Conservation (phyloP, 768 basidiomycete species). For the Lactarius hatsudake region DNA sequence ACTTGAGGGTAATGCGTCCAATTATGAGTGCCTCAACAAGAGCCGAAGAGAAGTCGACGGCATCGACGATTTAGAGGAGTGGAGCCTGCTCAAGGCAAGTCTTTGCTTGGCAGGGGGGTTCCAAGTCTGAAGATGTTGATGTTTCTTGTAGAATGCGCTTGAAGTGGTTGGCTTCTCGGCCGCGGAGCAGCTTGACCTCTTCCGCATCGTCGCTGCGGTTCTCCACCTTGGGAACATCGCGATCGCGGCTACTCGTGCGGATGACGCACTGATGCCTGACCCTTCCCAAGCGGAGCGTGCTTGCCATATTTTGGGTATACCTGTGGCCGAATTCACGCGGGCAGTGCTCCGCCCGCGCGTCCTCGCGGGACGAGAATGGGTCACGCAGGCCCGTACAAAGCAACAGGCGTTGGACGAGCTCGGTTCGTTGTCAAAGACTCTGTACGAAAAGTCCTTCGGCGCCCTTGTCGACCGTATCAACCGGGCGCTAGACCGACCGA, state of each 20-base stretch:
- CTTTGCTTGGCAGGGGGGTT: background rate
- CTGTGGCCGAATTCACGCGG: conserved; percentile 82
- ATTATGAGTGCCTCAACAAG: conserved; percentile 91
- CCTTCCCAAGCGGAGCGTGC: conserved; percentile 84
- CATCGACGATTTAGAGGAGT: conserved; percentile 88
- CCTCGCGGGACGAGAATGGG: conserved; percentile 95
- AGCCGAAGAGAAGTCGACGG: conserved; percentile 92
- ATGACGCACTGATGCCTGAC: conserved; percentile 76
- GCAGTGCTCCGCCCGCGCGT: conserved; percentile 87
- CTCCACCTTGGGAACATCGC: conserved; percentile 94
- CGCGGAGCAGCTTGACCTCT: conserved; percentile 85
- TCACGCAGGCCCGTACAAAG: conserved; percentile 85
- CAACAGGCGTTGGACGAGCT: conserved; percentile 94
- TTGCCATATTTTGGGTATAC: conserved; percentile 88
- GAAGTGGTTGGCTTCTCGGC: conserved; percentile 86
- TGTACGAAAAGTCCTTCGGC: conserved; percentile 97
- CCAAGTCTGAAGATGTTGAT: conserved; percentile 15
- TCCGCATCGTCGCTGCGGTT: conserved; percentile 90
- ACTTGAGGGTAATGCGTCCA: conserved; percentile 66
- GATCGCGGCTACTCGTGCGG: conserved; percentile 73
- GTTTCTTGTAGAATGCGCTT: conserved; percentile 59
- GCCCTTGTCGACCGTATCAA: conserved; percentile 94
- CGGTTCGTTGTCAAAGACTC: conserved; percentile 84
- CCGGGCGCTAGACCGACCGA: conserved; percentile 87
- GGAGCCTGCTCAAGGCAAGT: conserved; percentile 70